Evolutionary conservation across 441 rosid species (phyloP), one percentile per base, ranked within the genome.

Genomic region (Arabidopsis hybrid): DNA sequence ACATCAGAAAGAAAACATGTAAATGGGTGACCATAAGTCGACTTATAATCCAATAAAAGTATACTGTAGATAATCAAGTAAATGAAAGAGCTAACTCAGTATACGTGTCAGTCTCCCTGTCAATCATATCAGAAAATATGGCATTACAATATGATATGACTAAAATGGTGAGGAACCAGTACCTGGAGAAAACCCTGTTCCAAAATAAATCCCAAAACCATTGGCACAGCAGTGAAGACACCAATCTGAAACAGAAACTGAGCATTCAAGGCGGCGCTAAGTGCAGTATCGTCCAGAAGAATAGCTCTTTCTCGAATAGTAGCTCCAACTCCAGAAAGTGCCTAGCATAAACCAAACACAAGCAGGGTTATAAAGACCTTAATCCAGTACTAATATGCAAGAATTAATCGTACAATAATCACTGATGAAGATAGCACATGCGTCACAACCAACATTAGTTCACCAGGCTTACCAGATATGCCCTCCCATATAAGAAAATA

Each of bases 191-290:
- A 93, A 65, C 99, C 99, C 73, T 81, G 89, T 75, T 96, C 99
- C 88, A 96, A 80, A 58, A 93, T 84, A 73, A 86, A 86, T 26
- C 96, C 97, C 87, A 96, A 84, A 85, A 96, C 8, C 99, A 96
- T 96, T 62, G 99, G 99, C 74, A 96, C 91, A 56, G 99, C 99
- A 53, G 97, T 86, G 72, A 96, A 93, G 67, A 92, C 73, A 83
- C 99, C 97, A 85, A 96, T 92, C 78, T 96, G 99, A 79, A 96
- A 72, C 69, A 96, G 95, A 85, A 96, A 96, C 80, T 96, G 99
- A 3, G 98, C 88, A 85, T 89, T 91, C 74, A 96, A 67, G 66
- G 98, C 98, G 55, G 96, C 85, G 67, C 78, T 88, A 71, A 96
- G 84, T 63, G 99, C 95, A 32, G 84, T 78, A 73, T 96, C 92